phyloP scores from a whole-genome alignment of 1,284 basidiomycete genomes.

The Naganishia liquefaciens region DNA sequence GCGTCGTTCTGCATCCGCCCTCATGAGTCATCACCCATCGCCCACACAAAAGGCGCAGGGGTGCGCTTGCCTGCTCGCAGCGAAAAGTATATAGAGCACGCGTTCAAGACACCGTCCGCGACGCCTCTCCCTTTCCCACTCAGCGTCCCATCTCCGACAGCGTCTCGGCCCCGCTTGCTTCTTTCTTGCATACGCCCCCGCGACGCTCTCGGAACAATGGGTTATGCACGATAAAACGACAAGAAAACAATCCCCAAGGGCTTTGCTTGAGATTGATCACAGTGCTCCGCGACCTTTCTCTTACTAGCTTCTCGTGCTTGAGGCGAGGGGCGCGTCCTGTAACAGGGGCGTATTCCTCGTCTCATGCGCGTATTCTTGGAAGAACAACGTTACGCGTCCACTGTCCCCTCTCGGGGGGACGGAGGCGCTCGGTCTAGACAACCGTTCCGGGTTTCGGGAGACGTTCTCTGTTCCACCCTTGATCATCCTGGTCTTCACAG shows the following conservation, averaged over 20 bases:
- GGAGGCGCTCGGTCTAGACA: constrained; percentile 29
- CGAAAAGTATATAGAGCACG: no score
- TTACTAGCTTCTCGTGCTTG: constrained; percentile 16
- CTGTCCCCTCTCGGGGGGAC: not conserved
- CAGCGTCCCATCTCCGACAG: not conserved
- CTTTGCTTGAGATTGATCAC: constrained; percentile 11
- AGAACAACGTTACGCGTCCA: constrained; percentile 29
- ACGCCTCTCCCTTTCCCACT: not conserved
- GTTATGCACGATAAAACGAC: not conserved
- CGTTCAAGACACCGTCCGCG: no score
- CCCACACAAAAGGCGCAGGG: constrained; percentile 2
- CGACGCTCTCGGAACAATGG: constrained; percentile 11
- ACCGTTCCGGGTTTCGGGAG: constrained; percentile 28
- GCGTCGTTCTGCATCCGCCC: not conserved
- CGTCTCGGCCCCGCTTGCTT: constrained; percentile 18
- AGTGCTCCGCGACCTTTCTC: constrained; percentile 18
- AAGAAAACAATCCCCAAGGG: constrained; percentile 8
- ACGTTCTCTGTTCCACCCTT: constrained; percentile 29
- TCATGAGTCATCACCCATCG: constrained; percentile 4
- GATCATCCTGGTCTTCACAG: constrained; percentile 21
- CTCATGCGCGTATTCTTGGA: constrained; percentile 8
- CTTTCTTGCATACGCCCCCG: constrained; percentile 13
- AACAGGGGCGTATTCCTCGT: constrained; percentile 19
- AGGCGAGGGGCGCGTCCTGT: constrained; percentile 6
- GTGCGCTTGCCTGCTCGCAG: not conserved